Evolutionary conservation across 495 filamentous ascomycete genomes (phyloP), one percentile per base, ranked within the genome.

Genomic region (Glutinoglossum americanum): DNA sequence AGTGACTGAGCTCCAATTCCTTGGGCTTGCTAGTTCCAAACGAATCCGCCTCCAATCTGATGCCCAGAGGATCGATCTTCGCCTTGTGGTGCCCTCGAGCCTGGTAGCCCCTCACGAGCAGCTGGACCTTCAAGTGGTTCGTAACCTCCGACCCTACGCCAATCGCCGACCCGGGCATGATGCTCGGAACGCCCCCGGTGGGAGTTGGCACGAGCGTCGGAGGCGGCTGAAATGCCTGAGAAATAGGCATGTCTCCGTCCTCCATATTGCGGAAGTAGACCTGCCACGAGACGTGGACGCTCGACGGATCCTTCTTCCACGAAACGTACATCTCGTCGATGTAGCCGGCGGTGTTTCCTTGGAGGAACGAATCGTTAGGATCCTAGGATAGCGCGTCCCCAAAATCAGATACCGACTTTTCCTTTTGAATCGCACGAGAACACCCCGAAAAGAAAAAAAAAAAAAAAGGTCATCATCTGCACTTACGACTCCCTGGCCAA

Each of bases 251-350:
- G 63, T 90, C 86, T 69, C 93, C 92, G 59, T 80, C 82, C 73
- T 98, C 92, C 88, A 98, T 95, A 72, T 98, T 98, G 68, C 80
- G 83, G 78, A 98, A 98, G 80, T 98, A 98, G 62, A 90, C 84
- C 74, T 96, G 92, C 92, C 92, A 98, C 68, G 92, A 98, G 64
- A 95, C 76, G 72, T 98, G 92, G 48, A 98, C 92, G 70, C 85
- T 93, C 62, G 80, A 77, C 21, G 93, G 88, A 64, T 98, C 87
- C 60, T 83, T 76, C 73, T 90, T 94, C 92, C 92, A 98, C 63
- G 85, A 79, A 71, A 98, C 70, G 71, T 98, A 98, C 92, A 98
- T 98, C 77, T 94, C 92, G 70, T 98, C 92, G 69, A 98, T 83
- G 71, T 98, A 98, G 73, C 95, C 96, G 69, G 92, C 92, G 58